Evolutionary conservation across 129 eudicot species (phyloP), one percentile per base, ranked within the genome.

Genomic region (Deinandra increscens): DNA sequence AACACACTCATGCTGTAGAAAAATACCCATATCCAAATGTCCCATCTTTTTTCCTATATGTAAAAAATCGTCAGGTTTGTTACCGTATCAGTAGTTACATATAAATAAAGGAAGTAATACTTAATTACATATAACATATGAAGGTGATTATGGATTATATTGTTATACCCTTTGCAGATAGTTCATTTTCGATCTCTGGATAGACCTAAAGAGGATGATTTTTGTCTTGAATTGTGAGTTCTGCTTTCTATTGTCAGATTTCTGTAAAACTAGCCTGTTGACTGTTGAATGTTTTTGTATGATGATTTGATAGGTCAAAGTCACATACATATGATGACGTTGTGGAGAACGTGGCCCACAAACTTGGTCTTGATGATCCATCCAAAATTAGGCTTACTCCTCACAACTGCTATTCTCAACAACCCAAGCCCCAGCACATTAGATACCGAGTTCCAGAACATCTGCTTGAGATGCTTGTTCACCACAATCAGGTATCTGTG

Each of bases 381-480:
- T 84, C 98, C 0, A 89, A 85, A 82, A 89, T 93, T 75, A 81
- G 98, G 80, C 96, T 93, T 70, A 93, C 98, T 53, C 81, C 96
- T 75, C 96, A 93, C 64, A 93, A 89, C 75, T 86, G 96, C 69
- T 93, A 93, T 64, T 93, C 98, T 56, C 98, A 89, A 79, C 98
- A 89, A 79, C 98, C 98, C 7, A 93, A 85, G 72, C 95, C 98
- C 46, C 86, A 86, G 58, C 84, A 79, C 7, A 76, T 93, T 50
- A 93, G 89, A 65, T 93, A 88, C 66, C 81, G 96, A 78, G 86
- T 71, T 15, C 86, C 83, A 48, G 95, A 89, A 62, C 94, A 86
- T 61, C 75, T 93, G 81, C 63, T 81, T 75, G 98, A 93, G 50
- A 89, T 93, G 98, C 95, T 93, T 51, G 81, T 89, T 69, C 95